These are phyloP conservation scores for Fragosphaeria purpurea DNA, from an alignment of 2,329 filamentous ascomycete species.

Conservation along the genomic window DNA sequence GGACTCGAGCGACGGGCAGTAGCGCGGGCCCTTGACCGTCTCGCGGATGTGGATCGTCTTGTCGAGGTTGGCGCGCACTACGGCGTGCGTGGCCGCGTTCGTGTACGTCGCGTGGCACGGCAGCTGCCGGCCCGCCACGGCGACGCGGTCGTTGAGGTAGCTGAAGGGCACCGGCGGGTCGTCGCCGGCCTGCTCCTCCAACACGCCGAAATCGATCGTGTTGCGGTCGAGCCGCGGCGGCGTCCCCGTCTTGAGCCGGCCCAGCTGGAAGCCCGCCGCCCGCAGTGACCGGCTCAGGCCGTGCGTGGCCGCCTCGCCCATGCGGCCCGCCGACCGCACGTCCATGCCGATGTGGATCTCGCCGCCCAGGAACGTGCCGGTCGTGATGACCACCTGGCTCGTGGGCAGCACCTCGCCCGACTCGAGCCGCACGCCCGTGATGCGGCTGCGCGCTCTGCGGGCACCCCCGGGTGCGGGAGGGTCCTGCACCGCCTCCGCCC, in stretches of 20 bases:
- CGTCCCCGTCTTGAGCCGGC: conserved; percentile 89
- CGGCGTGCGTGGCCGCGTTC: conserved; percentile 68
- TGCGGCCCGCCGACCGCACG: conserved; percentile 73
- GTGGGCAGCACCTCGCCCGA: conserved; percentile 76
- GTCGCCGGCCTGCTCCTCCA: conserved; percentile 72
- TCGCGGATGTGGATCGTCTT: conserved; percentile 95
- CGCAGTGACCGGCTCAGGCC: conserved; percentile 83
- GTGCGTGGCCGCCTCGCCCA: conserved; percentile 89
- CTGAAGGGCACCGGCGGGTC: conserved; percentile 84
- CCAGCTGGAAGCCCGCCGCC: conserved; percentile 81
- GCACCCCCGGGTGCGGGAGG: not conserved
- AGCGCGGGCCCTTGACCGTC: conserved; percentile 85
- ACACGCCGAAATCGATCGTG: conserved; percentile 65
- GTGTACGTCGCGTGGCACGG: conserved; percentile 83
- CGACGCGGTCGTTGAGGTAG: conserved; percentile 70
- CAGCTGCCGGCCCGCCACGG: conserved; percentile 67
- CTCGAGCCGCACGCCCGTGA: conserved; percentile 77
- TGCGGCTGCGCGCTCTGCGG: conserved; percentile 41
- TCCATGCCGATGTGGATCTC: conserved; percentile 94
- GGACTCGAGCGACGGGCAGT: conserved; percentile 90
- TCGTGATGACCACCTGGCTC: conserved; percentile 82
- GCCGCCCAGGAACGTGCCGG: conserved; percentile 86
- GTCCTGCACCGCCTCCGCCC: not conserved
- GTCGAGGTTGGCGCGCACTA: conserved; percentile 82
- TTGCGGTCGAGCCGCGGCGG: conserved; percentile 75